Percentiles rank a stretch among this genome's conserved stretches.
Conservation (phyloP, 2,329 filamentous ascomycete genomes). For the Tolypocladium pustulatum region DNA sequence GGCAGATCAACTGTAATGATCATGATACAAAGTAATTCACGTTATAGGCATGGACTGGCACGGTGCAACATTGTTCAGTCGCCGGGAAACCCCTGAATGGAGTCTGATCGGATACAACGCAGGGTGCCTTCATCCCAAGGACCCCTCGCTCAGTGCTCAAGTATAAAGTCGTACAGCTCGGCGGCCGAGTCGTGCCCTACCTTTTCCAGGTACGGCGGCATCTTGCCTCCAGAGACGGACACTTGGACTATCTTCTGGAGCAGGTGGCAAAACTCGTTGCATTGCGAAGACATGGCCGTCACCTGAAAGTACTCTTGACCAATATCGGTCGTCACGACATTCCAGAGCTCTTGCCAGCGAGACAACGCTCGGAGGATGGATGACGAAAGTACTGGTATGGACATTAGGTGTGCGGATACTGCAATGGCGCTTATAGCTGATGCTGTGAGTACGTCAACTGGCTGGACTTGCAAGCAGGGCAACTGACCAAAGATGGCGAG, state of each 20-base stretch:
- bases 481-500: not conserved
- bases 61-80: no score
- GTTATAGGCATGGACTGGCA: not conserved
- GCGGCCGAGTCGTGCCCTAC: not conserved
- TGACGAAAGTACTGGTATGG: constrained; percentile 3
- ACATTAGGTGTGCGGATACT: constrained; percentile 5
- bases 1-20: not conserved
- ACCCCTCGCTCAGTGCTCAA: not conserved
- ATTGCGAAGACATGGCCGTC: constrained; percentile 3
- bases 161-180: not conserved
- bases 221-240: not conserved
- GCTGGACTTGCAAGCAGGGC: not conserved
- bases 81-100: no score
- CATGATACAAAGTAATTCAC: not conserved
- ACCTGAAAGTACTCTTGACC: not conserved
- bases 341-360: constrained; percentile 13
- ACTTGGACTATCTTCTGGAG: not conserved
- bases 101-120: no score
- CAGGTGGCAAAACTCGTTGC: constrained; percentile 1
- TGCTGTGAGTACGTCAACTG: not conserved
- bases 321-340: not conserved
- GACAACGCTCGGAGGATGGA: constrained; percentile 7
- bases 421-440: constrained; percentile 1
- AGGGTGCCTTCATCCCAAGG: no score
- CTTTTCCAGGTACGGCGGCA: not conserved